Base-by-base conservation (phyloP, 257 asterid genomes). In the Solanum habrochaites region DNA sequence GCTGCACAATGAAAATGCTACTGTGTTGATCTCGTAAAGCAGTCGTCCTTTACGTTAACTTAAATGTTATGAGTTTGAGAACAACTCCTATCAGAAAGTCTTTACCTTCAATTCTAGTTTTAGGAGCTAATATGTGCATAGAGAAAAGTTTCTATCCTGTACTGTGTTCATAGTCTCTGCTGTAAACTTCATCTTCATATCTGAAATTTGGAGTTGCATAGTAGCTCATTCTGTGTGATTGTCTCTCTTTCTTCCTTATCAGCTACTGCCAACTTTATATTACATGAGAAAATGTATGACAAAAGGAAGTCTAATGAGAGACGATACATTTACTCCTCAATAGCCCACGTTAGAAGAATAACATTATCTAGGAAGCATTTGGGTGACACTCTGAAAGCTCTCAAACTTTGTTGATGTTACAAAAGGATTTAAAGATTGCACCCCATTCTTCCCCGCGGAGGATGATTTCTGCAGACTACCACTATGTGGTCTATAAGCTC, bases 351-450 rank as follows among this genome's bases (percentile, higher is more conserved):
- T 56, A 56, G 64, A 18, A 6, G 80, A 84, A 25, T 23, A 15
- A 23, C 64, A 84, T 92, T 91, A 95, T 91, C 99, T 93, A 78
- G 99, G 99, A 87, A 90, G 70, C 92, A 96, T 85, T 89, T 91
- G 88, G 31, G 95, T 90, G 29, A 86, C 67, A 62, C 82, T 88
- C 15, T 88, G 89, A 58, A 87, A 82, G 87, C 83, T 85, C 35
- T 92, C 94, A 11, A 85, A 85, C 52, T 86, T 88, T 15, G 87
- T 45, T 35, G 87, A 84, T 67, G 87, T 83, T 64, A 45, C 66
- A 32, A 77, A 86, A 77, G 88, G 89, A 86, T 71, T 85, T 75
- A 86, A 88, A 16, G 90, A 81, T 13, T 86, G 88, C 88, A 91
- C 91, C 82, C 90, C 93, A 69, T 86, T 90, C 69, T 87, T 83